Percentiles rank a stretch among this genome's conserved stretches.
Evolutionary conservation across 768 basidiomycete genomes (phyloP).

Genomic region (Boletus vermiculosoides): DNA sequence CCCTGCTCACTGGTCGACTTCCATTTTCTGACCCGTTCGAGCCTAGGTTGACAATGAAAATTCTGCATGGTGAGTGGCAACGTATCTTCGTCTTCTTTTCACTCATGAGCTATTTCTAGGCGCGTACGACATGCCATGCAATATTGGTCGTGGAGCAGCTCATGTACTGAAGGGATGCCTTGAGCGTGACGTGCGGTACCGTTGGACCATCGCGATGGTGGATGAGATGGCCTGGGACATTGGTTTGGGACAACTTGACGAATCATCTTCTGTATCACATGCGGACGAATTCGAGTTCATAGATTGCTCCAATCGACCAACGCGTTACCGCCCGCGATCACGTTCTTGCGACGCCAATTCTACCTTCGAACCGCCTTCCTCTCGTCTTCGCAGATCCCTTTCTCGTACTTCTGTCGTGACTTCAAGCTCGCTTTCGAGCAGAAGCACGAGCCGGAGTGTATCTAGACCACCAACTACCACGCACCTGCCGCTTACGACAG

Average conservation of each 20-base stretch:
- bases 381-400: constrained; percentile 43
- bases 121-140: constrained; percentile 55
- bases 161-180: constrained; percentile 80
- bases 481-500: constrained; percentile 24
- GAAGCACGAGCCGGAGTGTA: constrained; percentile 40
- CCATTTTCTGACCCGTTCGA: constrained; percentile 92
- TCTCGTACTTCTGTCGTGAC: constrained; percentile 48
- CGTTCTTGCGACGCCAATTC: constrained; percentile 26
- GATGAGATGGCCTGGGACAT: constrained; percentile 80
- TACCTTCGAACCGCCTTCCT: constrained; percentile 19
- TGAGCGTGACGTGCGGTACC: constrained; percentile 52
- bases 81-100: not conserved
- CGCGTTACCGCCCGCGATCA: constrained; percentile 26
- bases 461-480: constrained; percentile 37
- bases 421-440: constrained; percentile 39
- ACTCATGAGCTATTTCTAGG: constrained; percentile 41
- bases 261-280: constrained; percentile 27
- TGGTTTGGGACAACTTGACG: constrained; percentile 59
- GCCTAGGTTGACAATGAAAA: constrained; percentile 88
- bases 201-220: constrained; percentile 83
- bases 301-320: constrained; percentile 18
- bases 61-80: constrained; percentile 67
- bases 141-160: constrained; percentile 60
- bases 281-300: constrained; percentile 31
- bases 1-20: constrained; percentile 77